Evolutionary conservation across 2,329 filamentous ascomycete genomes (phyloP).

Genomic region (Fusarium goolgardi): DNA sequence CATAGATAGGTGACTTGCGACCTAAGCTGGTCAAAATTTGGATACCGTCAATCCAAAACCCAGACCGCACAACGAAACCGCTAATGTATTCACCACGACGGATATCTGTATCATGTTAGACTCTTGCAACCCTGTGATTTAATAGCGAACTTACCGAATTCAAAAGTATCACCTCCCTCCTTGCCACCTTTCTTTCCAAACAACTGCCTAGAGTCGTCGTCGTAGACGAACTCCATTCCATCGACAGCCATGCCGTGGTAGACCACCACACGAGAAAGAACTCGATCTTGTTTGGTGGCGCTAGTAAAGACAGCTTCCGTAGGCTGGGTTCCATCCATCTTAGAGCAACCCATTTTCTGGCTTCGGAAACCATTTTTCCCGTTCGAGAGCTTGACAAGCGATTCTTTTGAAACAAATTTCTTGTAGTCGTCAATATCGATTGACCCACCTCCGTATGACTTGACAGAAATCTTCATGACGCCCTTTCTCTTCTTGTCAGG

Average conservation of each 20-base stretch:
- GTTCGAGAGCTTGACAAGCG: constrained; percentile 77
- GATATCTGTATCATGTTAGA: constrained; percentile 71
- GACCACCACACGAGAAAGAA: constrained; percentile 79
- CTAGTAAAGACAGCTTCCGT: constrained; percentile 81
- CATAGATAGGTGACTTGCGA: constrained; percentile 86
- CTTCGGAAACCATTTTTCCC: constrained; percentile 79
- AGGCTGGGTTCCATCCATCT: constrained; percentile 75
- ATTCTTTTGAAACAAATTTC: constrained; percentile 75
- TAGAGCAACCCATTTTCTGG: constrained; percentile 76
- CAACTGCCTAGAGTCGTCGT: constrained; percentile 84
- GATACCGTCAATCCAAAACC: constrained; percentile 86
- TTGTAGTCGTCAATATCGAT: constrained; percentile 83
- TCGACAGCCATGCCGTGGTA: constrained; percentile 83
- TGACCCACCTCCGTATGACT: constrained; percentile 79
- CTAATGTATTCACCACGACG: constrained; percentile 86
- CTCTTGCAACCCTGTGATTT: background rate
- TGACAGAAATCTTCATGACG: constrained; percentile 77
- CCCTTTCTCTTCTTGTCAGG: constrained; percentile 78
- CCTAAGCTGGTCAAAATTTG: constrained; percentile 91
- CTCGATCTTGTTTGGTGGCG: constrained; percentile 73
- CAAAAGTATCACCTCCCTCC: constrained; percentile 76
- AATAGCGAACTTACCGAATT: constrained; percentile 70
- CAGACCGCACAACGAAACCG: constrained; percentile 85
- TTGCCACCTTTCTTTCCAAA: constrained; percentile 86
- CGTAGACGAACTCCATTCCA: constrained; percentile 92